phyloP scores from a whole-genome alignment of 805 yeast genomes.

The Candida mattraensis region DNA sequence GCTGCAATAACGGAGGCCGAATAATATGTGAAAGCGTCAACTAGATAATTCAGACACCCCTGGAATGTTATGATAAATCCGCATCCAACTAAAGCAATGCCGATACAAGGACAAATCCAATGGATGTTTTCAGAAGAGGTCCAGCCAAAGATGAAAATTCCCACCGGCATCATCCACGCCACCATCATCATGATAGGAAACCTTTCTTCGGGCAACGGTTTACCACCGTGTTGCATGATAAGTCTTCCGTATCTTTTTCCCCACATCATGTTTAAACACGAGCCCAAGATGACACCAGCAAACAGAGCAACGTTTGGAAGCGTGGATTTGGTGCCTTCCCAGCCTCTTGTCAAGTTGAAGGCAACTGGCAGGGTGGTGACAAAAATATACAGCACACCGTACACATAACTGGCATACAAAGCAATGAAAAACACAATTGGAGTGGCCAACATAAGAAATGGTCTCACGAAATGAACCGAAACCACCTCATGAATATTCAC shows the following conservation, averaged over 20 bases:
- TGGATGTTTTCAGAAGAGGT: conserved; percentile 43
- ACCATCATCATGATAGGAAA: conserved; percentile 53
- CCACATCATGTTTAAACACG: conserved; percentile 34
- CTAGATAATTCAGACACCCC: conserved; percentile 64
- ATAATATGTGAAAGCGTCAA: conserved; percentile 66
- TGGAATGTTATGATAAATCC: conserved; percentile 66
- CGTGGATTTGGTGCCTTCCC: conserved; percentile 34
- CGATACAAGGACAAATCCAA: conserved; percentile 59
- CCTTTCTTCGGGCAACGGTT: conserved; percentile 60
- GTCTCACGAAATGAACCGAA: conserved; percentile 36
- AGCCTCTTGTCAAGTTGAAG: conserved; percentile 29
- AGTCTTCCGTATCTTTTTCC: conserved; percentile 16
- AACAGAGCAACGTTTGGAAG: conserved; percentile 39
- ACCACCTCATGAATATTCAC: conserved; percentile 24
- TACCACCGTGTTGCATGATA: conserved; percentile 36
- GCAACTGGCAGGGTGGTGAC: conserved; percentile 45
- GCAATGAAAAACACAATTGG: conserved; percentile 45
- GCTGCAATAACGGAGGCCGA: conserved; percentile 51
- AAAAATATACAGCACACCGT: conserved; percentile 46
- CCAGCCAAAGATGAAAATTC: conserved; percentile 69
- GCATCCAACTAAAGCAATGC: conserved; percentile 58
- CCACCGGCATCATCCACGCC: conserved; percentile 55
- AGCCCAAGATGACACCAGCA: conserved; percentile 38
- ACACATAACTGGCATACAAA: conserved; percentile 48
- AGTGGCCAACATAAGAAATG: conserved; percentile 38